Evolutionary conservation across 225 moss, liverwort and hornwort species (phyloP), one percentile per base, ranked within the genome.

Genomic region (Physcomitrium patens): DNA sequence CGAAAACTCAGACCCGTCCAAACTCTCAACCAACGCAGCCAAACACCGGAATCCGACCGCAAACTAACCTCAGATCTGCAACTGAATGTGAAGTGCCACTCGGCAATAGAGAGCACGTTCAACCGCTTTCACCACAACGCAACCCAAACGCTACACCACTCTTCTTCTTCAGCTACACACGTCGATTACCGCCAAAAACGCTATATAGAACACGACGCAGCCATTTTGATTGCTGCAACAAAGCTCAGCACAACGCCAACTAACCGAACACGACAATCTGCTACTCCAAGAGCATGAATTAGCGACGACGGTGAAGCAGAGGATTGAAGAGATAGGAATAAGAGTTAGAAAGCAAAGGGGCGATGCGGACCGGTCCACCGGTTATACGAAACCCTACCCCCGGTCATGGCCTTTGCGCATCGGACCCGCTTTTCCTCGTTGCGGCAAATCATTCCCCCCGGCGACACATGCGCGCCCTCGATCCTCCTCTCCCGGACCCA

Each of bases 151-250:
- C 12, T 37, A 37, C 31, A 4, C 4, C 31, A 37, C 31, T 7
- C 4, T 4, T 4, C 31, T 37, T 37, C 31, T 7, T 37, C 31
- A 0, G 4, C 2, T 37, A 1, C 2, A 28, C 57, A 72, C 69
- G 69, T 78, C 69, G 72, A 44, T 72, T 77, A 68, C 60, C 81
- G 68, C 78, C 69, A 79, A 78, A 85, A 76, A 82, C 85, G 81
- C 81, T 81, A 81, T 78, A 81, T 82, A 82, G 78, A 85, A 85
- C 85, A 79, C 75, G 81, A 75, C 41, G 81, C 85, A 9, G 81
- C 81, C 85, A 85, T 78, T 37, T 37, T 4, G 0, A 31, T 72
- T 69, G 59, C 78, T 63, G 15, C 57, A 9, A 8, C 16, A 16
- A 45, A 41, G 3, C 7, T 37, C 5, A 13, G 3, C 20, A 62